phyloP scores from a whole-genome alignment of 257 asterid genomes.

The Solanum arcanum region DNA sequence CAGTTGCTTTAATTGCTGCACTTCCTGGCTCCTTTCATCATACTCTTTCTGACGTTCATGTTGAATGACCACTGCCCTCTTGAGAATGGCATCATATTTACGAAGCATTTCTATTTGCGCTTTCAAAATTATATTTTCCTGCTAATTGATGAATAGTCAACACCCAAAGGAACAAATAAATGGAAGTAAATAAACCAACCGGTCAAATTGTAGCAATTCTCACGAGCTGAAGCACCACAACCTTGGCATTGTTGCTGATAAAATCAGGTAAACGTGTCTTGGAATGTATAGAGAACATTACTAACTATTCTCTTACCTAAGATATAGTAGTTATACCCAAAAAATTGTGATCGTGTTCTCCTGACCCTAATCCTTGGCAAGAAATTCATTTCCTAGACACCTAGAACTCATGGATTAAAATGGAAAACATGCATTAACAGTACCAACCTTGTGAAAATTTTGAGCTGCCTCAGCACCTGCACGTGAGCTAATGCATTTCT shows the following conservation, averaged over 20 bases:
- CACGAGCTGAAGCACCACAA: not conserved
- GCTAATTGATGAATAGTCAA: not conserved
- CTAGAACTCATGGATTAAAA: not conserved
- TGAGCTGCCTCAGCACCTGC: slow-evolving; percentile 38
- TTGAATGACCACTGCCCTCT: slow-evolving; percentile 75
- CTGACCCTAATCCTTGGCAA: not conserved
- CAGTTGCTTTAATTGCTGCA: slow-evolving; percentile 60
- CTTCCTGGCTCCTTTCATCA: slow-evolving; percentile 57
- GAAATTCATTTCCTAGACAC: not conserved
- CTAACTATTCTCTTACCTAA: not conserved
- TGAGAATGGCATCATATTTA: slow-evolving; percentile 58
- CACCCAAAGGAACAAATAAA: not conserved
- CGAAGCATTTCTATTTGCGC: slow-evolving; percentile 48
- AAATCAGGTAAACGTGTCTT: not conserved
- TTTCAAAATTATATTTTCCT: slow-evolving; percentile 62
- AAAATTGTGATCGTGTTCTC: not conserved
- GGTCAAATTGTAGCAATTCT: not conserved
- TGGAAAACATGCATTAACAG: not conserved
- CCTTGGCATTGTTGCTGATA: not conserved
- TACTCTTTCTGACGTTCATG: slow-evolving; percentile 74
- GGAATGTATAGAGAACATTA: not conserved
- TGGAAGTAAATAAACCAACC: not conserved
- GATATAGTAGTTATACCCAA: not conserved
- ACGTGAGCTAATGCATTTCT: slow-evolving; percentile 45
- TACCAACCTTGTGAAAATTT: slow-evolving; percentile 45